Conservation (phyloP, 2,329 filamentous ascomycete genomes). For the Sporothrix inflata region DNA sequence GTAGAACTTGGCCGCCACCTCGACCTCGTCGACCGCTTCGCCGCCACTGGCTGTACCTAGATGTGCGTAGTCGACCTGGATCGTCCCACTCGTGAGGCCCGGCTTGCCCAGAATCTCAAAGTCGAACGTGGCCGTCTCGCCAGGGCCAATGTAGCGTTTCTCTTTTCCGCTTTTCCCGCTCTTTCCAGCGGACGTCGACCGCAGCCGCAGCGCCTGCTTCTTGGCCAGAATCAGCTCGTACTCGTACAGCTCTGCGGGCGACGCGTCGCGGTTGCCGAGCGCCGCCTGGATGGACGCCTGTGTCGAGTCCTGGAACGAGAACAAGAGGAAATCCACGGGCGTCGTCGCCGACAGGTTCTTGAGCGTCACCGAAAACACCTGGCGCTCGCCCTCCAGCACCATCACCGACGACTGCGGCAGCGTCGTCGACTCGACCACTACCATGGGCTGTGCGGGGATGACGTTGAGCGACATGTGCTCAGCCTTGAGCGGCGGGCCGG, state of each 20-base stretch:
- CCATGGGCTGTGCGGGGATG: slow-evolving; percentile 75
- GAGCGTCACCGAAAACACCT: slow-evolving; percentile 75
- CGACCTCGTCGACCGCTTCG: slow-evolving; percentile 56
- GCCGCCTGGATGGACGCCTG: slow-evolving; percentile 76
- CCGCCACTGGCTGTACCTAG: slow-evolving; percentile 74
- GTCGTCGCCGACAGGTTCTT: slow-evolving; percentile 74
- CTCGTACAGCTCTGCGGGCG: slow-evolving; percentile 80
- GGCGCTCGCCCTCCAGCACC: slow-evolving; percentile 88
- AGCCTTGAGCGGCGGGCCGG: slow-evolving; percentile 49
- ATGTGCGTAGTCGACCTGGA: slow-evolving; percentile 85
- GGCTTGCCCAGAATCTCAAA: slow-evolving; percentile 87
- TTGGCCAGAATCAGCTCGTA: slow-evolving; percentile 78
- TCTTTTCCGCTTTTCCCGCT: no score
- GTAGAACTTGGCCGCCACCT: slow-evolving; percentile 74
- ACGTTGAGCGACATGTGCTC: slow-evolving; percentile 68
- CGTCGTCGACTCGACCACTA: slow-evolving; percentile 75
- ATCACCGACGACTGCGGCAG: slow-evolving; percentile 85
- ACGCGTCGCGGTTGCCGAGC: slow-evolving; percentile 74
- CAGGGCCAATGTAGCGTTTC: slow-evolving; percentile 65
- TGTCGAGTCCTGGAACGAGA: slow-evolving; percentile 89
- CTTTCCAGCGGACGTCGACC: slow-evolving; percentile 27
- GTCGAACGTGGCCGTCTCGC: slow-evolving; percentile 70
- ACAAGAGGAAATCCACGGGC: slow-evolving; percentile 79
- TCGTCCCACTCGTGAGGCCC: slow-evolving; percentile 74
- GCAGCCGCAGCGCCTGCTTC: slow-evolving; percentile 68